phyloP scores from a whole-genome alignment of 495 filamentous ascomycete genomes.

The Clavariopsis aquatica region DNA sequence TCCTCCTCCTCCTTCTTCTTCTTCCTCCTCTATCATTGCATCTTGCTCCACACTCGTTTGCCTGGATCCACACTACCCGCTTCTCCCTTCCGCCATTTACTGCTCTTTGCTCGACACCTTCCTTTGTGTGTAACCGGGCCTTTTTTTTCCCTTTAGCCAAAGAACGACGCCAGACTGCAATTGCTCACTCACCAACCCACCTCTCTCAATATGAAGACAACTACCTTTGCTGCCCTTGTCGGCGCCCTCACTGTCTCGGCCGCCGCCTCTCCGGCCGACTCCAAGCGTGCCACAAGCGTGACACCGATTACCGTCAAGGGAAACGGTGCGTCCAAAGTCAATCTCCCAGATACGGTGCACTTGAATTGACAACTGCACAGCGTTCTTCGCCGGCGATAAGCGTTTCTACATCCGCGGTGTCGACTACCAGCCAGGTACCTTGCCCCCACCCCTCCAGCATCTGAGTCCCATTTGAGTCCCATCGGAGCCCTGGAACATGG shows the following conservation, averaged over 20 bases:
- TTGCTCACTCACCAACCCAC: background rate
- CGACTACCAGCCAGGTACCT: slow-evolving; percentile 88
- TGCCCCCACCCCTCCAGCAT: too few species aligned
- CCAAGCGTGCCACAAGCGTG: slow-evolving; percentile 31
- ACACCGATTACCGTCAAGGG: slow-evolving; percentile 31
- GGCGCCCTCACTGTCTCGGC: slow-evolving; percentile 34
- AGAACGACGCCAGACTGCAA: background rate
- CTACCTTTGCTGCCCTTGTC: slow-evolving; percentile 37
- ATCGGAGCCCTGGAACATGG: background rate
- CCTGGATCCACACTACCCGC: slow-evolving; percentile 1
- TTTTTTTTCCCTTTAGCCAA: background rate
- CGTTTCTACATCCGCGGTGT: slow-evolving; percentile 95
- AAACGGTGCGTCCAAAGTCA: slow-evolving; percentile 9
- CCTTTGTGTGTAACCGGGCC: slow-evolving; percentile 1
- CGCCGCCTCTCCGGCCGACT: slow-evolving; percentile 31
- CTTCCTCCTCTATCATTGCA: too few species aligned
- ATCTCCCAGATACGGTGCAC: background rate
- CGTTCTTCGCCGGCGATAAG: slow-evolving; percentile 80
- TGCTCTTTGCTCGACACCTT: background rate
- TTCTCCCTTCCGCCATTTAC: slow-evolving; percentile 8
- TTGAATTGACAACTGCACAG: slow-evolving; percentile 49
- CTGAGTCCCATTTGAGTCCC: too few species aligned
- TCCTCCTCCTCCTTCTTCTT: too few species aligned
- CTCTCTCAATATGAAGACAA: slow-evolving; percentile 40
- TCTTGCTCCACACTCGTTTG: slow-evolving; percentile 34